These are phyloP conservation scores for Lentinus brumalis DNA, from an alignment of 768 basidiomycete genomes.

Conservation along the genomic window DNA sequence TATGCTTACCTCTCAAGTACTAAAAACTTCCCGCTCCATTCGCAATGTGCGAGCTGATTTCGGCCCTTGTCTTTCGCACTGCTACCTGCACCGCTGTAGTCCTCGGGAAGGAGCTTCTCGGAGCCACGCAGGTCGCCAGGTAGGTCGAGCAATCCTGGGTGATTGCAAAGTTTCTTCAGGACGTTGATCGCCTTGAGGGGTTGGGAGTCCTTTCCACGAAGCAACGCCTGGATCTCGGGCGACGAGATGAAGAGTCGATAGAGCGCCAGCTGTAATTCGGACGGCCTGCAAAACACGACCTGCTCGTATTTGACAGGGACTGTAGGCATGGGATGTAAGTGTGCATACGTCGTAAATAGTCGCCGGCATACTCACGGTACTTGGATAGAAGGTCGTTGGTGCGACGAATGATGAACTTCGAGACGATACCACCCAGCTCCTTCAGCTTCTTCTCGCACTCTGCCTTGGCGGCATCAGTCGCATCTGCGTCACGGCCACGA, in stretches of 20 bases:
- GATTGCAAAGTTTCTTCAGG: conserved; percentile 94
- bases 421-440: conserved; percentile 84
- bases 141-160: conserved; percentile 86
- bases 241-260: conserved; percentile 92
- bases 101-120: conserved; percentile 79
- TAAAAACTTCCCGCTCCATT: conserved; percentile 90
- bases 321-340: conserved; percentile 34
- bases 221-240: conserved; percentile 86
- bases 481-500: conserved; percentile 86
- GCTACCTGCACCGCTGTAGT: conserved; percentile 62
- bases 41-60: conserved; percentile 62
- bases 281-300: conserved; percentile 89
- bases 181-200: conserved; percentile 96
- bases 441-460: conserved; percentile 88
- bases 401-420: conserved; percentile 91
- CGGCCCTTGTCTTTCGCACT: conserved; percentile 42
- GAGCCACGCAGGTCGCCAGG: conserved; percentile 84
- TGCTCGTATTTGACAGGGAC: conserved; percentile 99
- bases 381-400: conserved; percentile 95
- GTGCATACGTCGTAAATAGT: neutral
- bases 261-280: conserved; percentile 79
- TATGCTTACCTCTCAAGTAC: conserved; percentile 81
- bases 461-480: conserved; percentile 76
- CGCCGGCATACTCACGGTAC: conserved; percentile 63
- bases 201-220: conserved; percentile 86